Evolutionary conservation across 1,284 basidiomycete genomes (phyloP), one percentile per base, ranked within the genome.

Genomic region (Cystobasidiaceae sp.): DNA sequence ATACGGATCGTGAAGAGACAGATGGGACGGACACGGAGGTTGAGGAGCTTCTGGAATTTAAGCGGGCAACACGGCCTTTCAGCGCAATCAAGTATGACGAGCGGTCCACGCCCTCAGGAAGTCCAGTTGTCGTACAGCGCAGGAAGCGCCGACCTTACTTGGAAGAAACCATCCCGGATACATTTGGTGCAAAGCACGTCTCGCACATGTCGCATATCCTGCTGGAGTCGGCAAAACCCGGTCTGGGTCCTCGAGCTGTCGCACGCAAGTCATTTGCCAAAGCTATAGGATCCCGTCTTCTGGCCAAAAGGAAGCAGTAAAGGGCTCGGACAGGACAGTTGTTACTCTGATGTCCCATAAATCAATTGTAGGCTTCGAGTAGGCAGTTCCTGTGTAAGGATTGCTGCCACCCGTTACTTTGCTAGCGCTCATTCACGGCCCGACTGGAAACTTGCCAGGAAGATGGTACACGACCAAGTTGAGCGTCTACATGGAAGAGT

Each of bases 1-100:
- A 56, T n/a, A 43, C 54, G 27, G 54, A 56, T n/a, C 2, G 23
- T 15, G 54, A 56, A 5, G 54, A 56, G 21, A 56, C 54, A 2
- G 54, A 56, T 56, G 54, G 54, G 21, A 56, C 54, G 21, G 54
- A 56, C 27, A 25, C 37, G 6, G 37, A 56, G 34, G 37, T 19
- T 4, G 54, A 56, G 23, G 54, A 56, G 41, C 25, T 44, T n/a
- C 21, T 56, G 11, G 54, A 43, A 23, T 56, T 56, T 41, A 56
- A 56, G 23, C 41, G 21, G n/a, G 54, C 37, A 1, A 56, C 54
- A 6, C 54, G 54, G 6, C 19, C 21, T 2, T 44, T 56, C 25
- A 28, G 15, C 19, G 54, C 41, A 15, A 39, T 56, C 4, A 30
- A 28, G 25, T 44, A 56, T 39, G 54, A 32, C 15, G 15, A 21